Base-by-base conservation (phyloP, 805 yeast genomes). In the Lachancea fermentati region DNA sequence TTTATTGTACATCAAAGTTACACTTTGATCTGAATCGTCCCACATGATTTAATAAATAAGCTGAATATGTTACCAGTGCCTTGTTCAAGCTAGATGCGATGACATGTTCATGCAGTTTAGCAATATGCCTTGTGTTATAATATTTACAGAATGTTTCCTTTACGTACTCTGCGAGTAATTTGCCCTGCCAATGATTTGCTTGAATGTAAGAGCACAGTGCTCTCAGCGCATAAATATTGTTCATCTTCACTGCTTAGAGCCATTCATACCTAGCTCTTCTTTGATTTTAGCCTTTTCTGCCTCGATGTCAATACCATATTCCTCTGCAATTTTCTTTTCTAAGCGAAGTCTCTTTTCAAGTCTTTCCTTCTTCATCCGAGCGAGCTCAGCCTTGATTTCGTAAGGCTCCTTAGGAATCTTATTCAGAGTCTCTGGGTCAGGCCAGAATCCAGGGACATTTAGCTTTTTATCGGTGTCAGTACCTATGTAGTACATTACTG, bases 371-470 rank as follows among this genome's bases (percentile, higher is more conserved):
- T 80, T 78, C 73, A 89, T 81, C 59, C 96, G 76, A 12, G 95
- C 96, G 29, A 89, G 68, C 57, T 89, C 97, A 1, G 93, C 91
- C 58, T 85, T 82, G 44, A 89, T 86, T 58, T 89, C 96, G 54
- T 82, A 85, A 2, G 88, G 88, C 56, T 89, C 96, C 55, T 88
- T 89, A 2, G 97, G 97, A 26, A 89, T 81, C 64, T 85, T 82
- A 59, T 89, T 88, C 50, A 87, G 71, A 2, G 96, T 83, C 31
- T 84, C 83, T 31, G 96, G 96, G 60, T 88, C 97, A 2, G 97
- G 97, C 95, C 96, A 88, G 65, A 86, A 89, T 15, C 96, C 96
- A 6, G 95, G 94, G 35, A 88, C 80, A 57, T 87, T 85, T 61
- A 89, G 79, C 67, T 87, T 89, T 52, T 72, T 76, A 61, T 89